Percentiles rank a stretch among this genome's conserved stretches.
These are phyloP conservation scores for Eugenia klotzschiana DNA, from an alignment of 441 rosid species.

Conservation along the genomic window DNA sequence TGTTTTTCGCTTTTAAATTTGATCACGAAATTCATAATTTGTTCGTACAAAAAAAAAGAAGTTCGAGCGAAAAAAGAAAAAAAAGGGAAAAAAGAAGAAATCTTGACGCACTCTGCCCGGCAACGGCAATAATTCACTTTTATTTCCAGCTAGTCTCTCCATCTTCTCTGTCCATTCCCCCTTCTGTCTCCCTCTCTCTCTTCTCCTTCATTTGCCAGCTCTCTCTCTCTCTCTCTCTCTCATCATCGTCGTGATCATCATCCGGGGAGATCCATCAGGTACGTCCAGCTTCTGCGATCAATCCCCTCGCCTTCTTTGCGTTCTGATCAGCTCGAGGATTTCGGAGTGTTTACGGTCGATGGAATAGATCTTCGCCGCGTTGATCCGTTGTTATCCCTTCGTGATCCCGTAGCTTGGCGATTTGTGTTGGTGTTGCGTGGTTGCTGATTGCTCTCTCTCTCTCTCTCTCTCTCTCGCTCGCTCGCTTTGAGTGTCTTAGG, in stretches of 20 bases:
- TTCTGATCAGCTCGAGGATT: neutral
- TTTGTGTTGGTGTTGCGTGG: neutral
- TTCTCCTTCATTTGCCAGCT: slow-evolving; percentile 17
- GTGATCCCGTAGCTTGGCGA: neutral
- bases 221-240: neutral
- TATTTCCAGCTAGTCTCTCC: neutral
- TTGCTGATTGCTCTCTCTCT: neutral
- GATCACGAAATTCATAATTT: neutral
- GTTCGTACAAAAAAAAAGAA: neutral
- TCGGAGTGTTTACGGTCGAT: neutral
- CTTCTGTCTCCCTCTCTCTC: neutral
- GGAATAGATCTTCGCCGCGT: neutral
- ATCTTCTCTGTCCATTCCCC: neutral
- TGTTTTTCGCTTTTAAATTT: neutral
- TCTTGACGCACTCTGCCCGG: neutral
- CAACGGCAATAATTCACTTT: neutral
- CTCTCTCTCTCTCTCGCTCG: neutral
- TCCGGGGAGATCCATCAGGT: neutral
- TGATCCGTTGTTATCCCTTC: neutral
- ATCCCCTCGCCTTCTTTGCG: neutral
- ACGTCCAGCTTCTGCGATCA: neutral
- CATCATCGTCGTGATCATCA: neutral
- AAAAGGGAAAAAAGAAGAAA: neutral
- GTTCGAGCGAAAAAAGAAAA: neutral
- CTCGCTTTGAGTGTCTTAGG: neutral